Base-by-base conservation (phyloP, 192 early-diverging fungal species). In the Radiomyces spectabilis region DNA sequence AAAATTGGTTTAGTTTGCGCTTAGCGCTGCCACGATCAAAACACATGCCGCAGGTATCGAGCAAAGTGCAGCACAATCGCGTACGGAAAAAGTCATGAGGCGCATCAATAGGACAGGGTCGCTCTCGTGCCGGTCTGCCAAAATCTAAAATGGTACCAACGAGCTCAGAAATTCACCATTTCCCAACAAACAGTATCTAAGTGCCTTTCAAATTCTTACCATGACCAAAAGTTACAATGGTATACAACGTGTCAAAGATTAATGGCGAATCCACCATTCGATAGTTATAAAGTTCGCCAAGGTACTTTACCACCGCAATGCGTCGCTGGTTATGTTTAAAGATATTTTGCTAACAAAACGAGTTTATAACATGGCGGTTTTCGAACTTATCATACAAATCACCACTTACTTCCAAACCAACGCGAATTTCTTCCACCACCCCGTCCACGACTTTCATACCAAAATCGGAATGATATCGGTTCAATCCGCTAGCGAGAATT, bases 261-360 rank as follows among this genome's bases (percentile, higher is more conserved):
- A 89, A 61, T 0, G 73, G 66, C 4, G 83, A 77, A 39, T 92
- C 87, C 9, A 97, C 72, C 76, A 96, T 73, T n/a, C 85, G 77
- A 64, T 88, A 93, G 48, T 89, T 86, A 63, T 93, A 93, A 34
- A 99, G 71, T 59, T 98, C 93, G 37, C 93, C 94, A 5, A 99
- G 68, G 58, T 89, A 99, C 45, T 86, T 84, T 2, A 77, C 82
- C 7, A 76, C 74, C 1, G 91, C 78, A 35, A 98, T 82, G 22
- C 97, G 77, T 49, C 83, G 79, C 72, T 96, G 95, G 59, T 96
- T 99, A 53, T 91, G 86, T 41, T 87, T 84, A 65, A 93, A 99
- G 34, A 92, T 72, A 63, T 97, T 99, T 35, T 78, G 80, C 73
- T 77, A 55, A 8, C 12, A 2, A 32, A 22, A 52, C n/a, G n/a